Percentiles rank a stretch among this genome's conserved stretches.
These are phyloP conservation scores for Tricholoma furcatifolium DNA, from an alignment of 768 basidiomycete genomes.

Conservation along the genomic window DNA sequence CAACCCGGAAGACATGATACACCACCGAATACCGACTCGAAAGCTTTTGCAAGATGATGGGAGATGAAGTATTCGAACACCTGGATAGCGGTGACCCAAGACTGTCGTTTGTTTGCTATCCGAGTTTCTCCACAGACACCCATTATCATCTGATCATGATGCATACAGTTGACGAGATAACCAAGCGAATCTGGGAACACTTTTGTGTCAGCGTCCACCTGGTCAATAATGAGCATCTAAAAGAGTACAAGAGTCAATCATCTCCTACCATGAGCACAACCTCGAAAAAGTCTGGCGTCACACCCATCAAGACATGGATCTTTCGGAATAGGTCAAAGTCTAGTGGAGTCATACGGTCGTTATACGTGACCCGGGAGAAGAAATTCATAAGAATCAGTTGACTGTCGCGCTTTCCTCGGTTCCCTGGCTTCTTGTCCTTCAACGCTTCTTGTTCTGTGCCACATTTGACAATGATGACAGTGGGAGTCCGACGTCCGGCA, in stretches of 20 bases:
- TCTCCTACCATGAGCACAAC: slow-evolving; percentile 88
- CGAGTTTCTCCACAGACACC: slow-evolving; percentile 98
- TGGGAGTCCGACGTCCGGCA: slow-evolving; percentile 89
- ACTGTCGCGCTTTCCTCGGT: slow-evolving; percentile 97
- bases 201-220: slow-evolving; percentile 99
- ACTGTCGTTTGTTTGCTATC: slow-evolving; percentile 96
- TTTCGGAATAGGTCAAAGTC: slow-evolving; percentile 99
- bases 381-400: slow-evolving; percentile 99
- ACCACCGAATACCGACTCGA: slow-evolving; percentile 99
- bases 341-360: slow-evolving; percentile 96
- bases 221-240: slow-evolving; percentile 13
- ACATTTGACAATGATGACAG: slow-evolving; percentile 93
- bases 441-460: slow-evolving; percentile 84
- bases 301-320: slow-evolving; percentile 95
- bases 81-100: slow-evolving; percentile 98
- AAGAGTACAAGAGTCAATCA: background rate
- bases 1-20: slow-evolving; percentile 99
- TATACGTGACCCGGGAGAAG: slow-evolving; percentile 98
- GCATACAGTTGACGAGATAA: slow-evolving; percentile 96
- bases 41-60: slow-evolving; percentile 96
- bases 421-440: slow-evolving; percentile 91
- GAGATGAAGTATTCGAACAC: slow-evolving; percentile 99
- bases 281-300: slow-evolving; percentile 98
- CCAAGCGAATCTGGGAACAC: slow-evolving; percentile 89
- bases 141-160: slow-evolving; percentile 99